These are phyloP conservation scores for Globisporangium radiosum DNA, from an alignment of 352 stramenopile species.

Conservation along the genomic window DNA sequence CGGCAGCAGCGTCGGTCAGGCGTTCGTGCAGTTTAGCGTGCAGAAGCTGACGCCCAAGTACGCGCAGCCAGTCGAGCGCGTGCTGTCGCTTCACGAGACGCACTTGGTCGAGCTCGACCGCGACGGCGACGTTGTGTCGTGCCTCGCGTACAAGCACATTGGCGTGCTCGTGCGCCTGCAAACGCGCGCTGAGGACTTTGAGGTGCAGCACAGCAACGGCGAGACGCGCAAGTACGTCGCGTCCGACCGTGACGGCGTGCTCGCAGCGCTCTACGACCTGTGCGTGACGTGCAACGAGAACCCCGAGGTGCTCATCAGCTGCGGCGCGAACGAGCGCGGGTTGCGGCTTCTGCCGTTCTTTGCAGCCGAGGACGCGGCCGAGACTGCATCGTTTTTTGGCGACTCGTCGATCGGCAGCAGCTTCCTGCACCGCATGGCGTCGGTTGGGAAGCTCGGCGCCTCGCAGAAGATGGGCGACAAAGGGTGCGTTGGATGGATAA, in stretches of 20 bases:
- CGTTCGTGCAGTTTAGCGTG: slow-evolving; percentile 69
- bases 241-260: slow-evolving; percentile 60
- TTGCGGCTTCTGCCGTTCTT: slow-evolving; percentile 67
- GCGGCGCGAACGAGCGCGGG: slow-evolving; percentile 58
- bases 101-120: slow-evolving; percentile 60
- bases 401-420: slow-evolving; percentile 71
- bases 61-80: slow-evolving; percentile 30
- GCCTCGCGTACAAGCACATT: slow-evolving; percentile 56
- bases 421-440: slow-evolving; percentile 73
- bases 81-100: slow-evolving; percentile 66
- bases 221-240: slow-evolving; percentile 52
- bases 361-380: slow-evolving; percentile 51
- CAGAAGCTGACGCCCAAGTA: slow-evolving; percentile 70
- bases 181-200: slow-evolving; percentile 42
- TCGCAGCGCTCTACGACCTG: slow-evolving; percentile 75
- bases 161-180: slow-evolving; percentile 60
- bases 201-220: slow-evolving; percentile 69
- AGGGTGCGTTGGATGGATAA: slow-evolving; percentile 29
- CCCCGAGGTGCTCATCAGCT: slow-evolving; percentile 64
- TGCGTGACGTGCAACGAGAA: slow-evolving; percentile 74
- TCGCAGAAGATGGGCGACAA: slow-evolving; percentile 47
- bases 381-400: slow-evolving; percentile 76
- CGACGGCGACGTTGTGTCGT: slow-evolving; percentile 44
- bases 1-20: slow-evolving; percentile 35
- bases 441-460: slow-evolving; percentile 55